Conservation (phyloP, 768 basidiomycete species). For the Termitomyces sp. region DNA sequence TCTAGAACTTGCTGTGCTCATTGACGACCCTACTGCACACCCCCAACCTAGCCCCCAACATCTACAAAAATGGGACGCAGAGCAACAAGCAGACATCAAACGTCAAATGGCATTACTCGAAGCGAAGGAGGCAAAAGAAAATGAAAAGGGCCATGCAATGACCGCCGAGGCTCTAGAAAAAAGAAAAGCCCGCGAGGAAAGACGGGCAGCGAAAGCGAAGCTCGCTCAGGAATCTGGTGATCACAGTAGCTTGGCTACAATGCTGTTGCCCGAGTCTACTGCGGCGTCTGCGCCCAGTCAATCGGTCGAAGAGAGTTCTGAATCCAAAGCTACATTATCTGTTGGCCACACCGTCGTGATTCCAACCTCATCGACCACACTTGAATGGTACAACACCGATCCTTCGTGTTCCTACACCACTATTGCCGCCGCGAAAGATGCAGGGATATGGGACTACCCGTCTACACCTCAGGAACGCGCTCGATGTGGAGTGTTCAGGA, state of each 20-base stretch:
- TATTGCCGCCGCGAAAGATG: conserved; percentile 56
- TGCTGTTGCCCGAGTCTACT: conserved; percentile 6
- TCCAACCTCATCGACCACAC: conserved; percentile 56
- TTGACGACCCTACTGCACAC: conserved; percentile 69
- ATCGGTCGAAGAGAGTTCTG: conserved; percentile 2
- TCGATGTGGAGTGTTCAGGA: conserved; percentile 74
- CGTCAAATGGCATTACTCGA: conserved; percentile 49
- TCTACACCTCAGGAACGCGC: conserved; percentile 62
- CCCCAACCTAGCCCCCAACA: conserved; percentile 42
- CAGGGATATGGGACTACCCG: conserved; percentile 79
- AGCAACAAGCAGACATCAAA: conserved; percentile 42
- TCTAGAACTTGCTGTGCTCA: conserved; percentile 70
- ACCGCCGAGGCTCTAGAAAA: conserved; percentile 67
- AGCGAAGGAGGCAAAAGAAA: conserved; percentile 47
- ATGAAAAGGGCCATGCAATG: conserved; percentile 37
- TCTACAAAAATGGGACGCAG: conserved; percentile 50
- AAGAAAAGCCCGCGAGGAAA: conserved; percentile 65
- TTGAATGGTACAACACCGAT: conserved; percentile 66
- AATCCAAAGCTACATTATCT: conserved; percentile 5
- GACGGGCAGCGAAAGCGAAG: conserved; percentile 26
- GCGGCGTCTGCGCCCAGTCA: background rate
- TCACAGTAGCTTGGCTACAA: background rate
- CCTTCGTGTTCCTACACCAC: conserved; percentile 43
- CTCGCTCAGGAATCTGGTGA: conserved; percentile 11
- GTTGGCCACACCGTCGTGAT: conserved; percentile 49